Conservation (phyloP, 306 rosid genomes). For the Crotalaria pallida region DNA sequence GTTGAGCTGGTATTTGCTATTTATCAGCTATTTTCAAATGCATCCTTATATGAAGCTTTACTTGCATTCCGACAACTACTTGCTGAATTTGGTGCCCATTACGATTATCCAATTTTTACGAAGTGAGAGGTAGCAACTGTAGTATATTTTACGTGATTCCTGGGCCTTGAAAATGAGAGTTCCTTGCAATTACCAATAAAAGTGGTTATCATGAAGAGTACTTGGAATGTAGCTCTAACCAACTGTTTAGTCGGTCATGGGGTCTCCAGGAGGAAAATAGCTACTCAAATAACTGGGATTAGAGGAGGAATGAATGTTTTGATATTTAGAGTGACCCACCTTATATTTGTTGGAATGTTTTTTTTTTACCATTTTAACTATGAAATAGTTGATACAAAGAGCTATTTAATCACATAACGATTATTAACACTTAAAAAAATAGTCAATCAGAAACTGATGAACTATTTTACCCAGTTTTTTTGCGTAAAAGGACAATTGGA, state of each 20-base stretch:
- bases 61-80: not conserved
- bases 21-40: conserved; percentile 4
- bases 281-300: not conserved
- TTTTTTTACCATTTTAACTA: not conserved
- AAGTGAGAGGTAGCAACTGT: not conserved
- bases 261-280: not conserved
- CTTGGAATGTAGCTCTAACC: not conserved
- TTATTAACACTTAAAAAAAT: too few relatives aligned
- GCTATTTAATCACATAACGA: too few relatives aligned
- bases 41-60: not conserved
- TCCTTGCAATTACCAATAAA: not conserved
- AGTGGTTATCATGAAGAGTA: not conserved
- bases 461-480: too few relatives aligned
- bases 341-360: not conserved
- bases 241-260: not conserved
- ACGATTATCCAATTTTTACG: not conserved
- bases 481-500: too few relatives aligned
- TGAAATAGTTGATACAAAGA: not conserved
- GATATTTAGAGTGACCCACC: not conserved
- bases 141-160: not conserved
- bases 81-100: not conserved
- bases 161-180: conserved; percentile 16
- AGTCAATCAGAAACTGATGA: too few relatives aligned
- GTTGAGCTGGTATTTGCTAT: not conserved
- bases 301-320: not conserved